Evolutionary conservation across 331 rosid genomes (phyloP), one percentile per base, ranked within the genome.

Genomic region (Pyracantha coccinea): DNA sequence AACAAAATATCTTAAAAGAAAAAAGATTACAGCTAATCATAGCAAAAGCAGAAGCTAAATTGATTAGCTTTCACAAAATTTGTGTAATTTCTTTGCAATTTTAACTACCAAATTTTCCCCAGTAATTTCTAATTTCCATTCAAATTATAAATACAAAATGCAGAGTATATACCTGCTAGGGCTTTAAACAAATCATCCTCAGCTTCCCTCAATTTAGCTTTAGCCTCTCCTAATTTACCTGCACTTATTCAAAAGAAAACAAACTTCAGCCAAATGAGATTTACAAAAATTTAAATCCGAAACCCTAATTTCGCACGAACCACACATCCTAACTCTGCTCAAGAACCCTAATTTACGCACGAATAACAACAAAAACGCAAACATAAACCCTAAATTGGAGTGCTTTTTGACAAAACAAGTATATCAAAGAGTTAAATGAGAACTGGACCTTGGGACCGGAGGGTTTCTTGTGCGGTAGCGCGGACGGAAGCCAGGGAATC

Each of bases 151-250:
- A 54, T 63, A 53, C 66, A 72, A 55, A 35, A 25, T 25, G 66
- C 32, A 38, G 74, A 66, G 28, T 29, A 69, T 29, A 19, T 73
- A 90, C 97, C 97, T 77, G 92, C 91, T 17, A 89, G 78, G 55
- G 95, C 89, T 85, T 86, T 89, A 44, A 92, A 96, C 86, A 92
- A 84, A 35, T 87, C 93, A 83, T 89, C 97, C 79, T 95, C 99
- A 1, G 88, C 87, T 74, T 86, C 88, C 72, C 92, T 88, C 80
- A 92, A 69, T 66, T 83, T 85, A 59, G 66, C 85, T 86, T 88
- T 95, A 21, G 72, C 52, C 54, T 87, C 88, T 70, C 80, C 78
- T 53, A 89, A 7, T 61, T 88, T 82, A 28, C 82, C 99, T 92
- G 76, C 6, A 29, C 74, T 58, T 52, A 72, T 29, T 71, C 70